Evolutionary conservation across 768 basidiomycete species (phyloP).

Genomic region (Pholiota molesta): DNA sequence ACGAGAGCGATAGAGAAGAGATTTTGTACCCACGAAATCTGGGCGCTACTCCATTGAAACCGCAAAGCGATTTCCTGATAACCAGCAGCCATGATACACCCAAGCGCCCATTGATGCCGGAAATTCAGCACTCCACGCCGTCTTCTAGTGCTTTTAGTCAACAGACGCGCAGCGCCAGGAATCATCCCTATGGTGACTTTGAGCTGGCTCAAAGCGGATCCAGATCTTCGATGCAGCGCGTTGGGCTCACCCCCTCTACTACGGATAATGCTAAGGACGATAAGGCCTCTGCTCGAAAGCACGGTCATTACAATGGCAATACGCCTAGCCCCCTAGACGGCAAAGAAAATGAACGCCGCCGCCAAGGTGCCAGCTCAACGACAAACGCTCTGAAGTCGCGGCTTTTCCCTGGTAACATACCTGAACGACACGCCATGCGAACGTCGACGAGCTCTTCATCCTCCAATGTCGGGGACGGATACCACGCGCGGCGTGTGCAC

Average conservation of each 20-base stretch:
- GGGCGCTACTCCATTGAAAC: slow-evolving; percentile 30
- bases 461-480: too few relatives aligned
- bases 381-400: slow-evolving; percentile 40
- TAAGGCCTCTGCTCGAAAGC: slow-evolving; percentile 56
- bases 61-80: slow-evolving; percentile 26
- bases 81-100: slow-evolving; percentile 26
- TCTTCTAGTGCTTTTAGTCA: slow-evolving; percentile 69
- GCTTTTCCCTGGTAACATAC: slow-evolving; percentile 28
- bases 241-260: slow-evolving; percentile 27
- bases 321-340: slow-evolving; percentile 38
- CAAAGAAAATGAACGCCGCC: slow-evolving; percentile 55
- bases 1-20: slow-evolving; percentile 72
- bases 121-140: slow-evolving; percentile 36
- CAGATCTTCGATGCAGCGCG: slow-evolving; percentile 60
- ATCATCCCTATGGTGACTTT: slow-evolving; percentile 82
- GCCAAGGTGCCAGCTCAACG: slow-evolving; percentile 52
- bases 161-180: slow-evolving; percentile 61
- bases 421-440: slow-evolving; percentile 25
- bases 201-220: slow-evolving; percentile 74
- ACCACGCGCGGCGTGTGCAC: slow-evolving; percentile 56
- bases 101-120: slow-evolving; percentile 30
- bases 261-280: slow-evolving; percentile 47
- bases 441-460: too few relatives aligned
- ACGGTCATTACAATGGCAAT: slow-evolving; percentile 69
- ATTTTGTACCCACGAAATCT: slow-evolving; percentile 81